phyloP scores from a whole-genome alignment of 192 early-diverging fungal genomes.

The Coemansia furcata region DNA sequence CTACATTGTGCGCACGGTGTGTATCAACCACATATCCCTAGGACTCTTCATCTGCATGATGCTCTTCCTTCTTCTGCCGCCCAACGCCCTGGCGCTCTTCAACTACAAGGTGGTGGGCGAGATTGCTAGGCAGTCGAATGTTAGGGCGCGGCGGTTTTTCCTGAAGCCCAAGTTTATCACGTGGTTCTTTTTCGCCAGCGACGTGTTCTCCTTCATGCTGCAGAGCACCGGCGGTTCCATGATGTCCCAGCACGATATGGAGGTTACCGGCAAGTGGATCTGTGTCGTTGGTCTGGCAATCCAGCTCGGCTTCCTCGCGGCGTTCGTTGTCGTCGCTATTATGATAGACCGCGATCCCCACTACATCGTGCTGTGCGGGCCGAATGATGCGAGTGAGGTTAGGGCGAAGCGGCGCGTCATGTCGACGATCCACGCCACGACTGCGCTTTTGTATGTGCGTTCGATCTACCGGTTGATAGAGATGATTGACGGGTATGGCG shows the following conservation, averaged over 20 bases:
- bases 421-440: constrained; percentile 31
- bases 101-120: constrained; percentile 53
- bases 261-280: constrained; percentile 28
- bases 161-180: constrained; percentile 42
- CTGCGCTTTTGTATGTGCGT: constrained; percentile 34
- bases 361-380: constrained; percentile 18
- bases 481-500: constrained; percentile 36
- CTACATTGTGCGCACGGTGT: constrained; percentile 35
- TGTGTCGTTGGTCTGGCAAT: constrained; percentile 38
- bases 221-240: constrained; percentile 41
- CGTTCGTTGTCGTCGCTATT: constrained; percentile 27
- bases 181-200: constrained; percentile 54
- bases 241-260: constrained; percentile 11
- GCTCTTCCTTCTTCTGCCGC: constrained; percentile 47
- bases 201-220: constrained; percentile 49
- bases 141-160: constrained; percentile 12
- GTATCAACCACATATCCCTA: constrained; percentile 33
- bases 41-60: constrained; percentile 38
- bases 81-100: constrained; percentile 50
- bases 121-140: constrained; percentile 18
- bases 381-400: constrained; percentile 4
- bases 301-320: constrained; percentile 30
- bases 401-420: constrained; percentile 29
- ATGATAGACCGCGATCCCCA: constrained; percentile 6
- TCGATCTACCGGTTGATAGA: constrained; percentile 47